Conservation (phyloP, 2,329 filamentous ascomycete species). For the Xylariomycetidae sp. region DNA sequence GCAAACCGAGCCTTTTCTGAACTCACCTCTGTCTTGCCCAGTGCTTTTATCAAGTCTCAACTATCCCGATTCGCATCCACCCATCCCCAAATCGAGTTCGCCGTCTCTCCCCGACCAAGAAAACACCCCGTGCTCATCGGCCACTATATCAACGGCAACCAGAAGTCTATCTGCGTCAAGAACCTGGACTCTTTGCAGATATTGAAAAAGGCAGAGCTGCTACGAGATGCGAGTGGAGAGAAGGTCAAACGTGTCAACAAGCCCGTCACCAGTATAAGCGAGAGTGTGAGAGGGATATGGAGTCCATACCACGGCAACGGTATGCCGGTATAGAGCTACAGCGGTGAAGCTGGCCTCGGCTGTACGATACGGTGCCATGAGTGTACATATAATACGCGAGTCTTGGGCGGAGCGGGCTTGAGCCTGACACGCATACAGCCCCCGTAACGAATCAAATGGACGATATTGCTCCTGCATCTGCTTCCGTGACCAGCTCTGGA, state of each 20-base stretch:
- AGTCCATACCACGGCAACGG: slow-evolving; percentile 63
- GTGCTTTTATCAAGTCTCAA: slow-evolving; percentile 73
- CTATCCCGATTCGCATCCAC: slow-evolving; percentile 73
- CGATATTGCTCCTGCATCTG: too few relatives aligned
- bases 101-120: slow-evolving; percentile 81
- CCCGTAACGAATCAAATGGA: too few relatives aligned
- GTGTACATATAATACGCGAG: too few relatives aligned
- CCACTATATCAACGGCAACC: slow-evolving; percentile 85
- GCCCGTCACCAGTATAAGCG: slow-evolving; percentile 59
- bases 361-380: too few relatives aligned
- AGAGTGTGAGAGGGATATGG: slow-evolving; percentile 67
- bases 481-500: too few relatives aligned
- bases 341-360: too few relatives aligned
- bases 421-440: too few relatives aligned
- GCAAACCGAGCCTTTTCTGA: background rate
- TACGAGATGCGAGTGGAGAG: slow-evolving; percentile 72
- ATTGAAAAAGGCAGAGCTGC: slow-evolving; percentile 68
- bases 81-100: slow-evolving; percentile 88
- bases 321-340: slow-evolving; percentile 50
- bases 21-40: slow-evolving; percentile 31
- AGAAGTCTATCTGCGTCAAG: slow-evolving; percentile 82
- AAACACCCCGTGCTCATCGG: slow-evolving; percentile 87
- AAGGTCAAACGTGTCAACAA: slow-evolving; percentile 62
- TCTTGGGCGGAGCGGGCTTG: too few relatives aligned
- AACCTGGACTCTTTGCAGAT: slow-evolving; percentile 81